Conservation (phyloP, 257 asterid genomes). For the Nicotiana otophora region DNA sequence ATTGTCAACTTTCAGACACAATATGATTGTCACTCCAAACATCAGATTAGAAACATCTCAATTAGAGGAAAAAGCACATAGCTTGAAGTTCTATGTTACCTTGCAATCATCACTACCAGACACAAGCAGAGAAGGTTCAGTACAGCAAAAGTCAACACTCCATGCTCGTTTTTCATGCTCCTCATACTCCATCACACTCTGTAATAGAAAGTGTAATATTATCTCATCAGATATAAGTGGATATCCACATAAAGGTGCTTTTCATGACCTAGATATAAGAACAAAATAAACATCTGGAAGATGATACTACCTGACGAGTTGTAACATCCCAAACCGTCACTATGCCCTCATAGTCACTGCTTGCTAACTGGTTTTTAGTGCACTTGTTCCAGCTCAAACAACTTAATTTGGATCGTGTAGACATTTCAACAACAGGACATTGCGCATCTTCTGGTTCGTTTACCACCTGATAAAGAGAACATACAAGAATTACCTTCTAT, state of each 20-base stretch:
- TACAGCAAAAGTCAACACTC: constrained; percentile 83
- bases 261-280: constrained; percentile 2
- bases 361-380: constrained; percentile 64
- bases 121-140: constrained; percentile 85
- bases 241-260: constrained; percentile 9
- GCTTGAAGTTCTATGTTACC: constrained; percentile 31
- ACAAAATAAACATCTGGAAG: constrained; percentile 3
- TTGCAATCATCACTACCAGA: constrained; percentile 94
- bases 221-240: neutral
- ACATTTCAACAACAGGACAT: constrained; percentile 77
- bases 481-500: constrained; percentile 7
- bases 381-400: constrained; percentile 91
- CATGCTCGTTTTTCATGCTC: constrained; percentile 96
- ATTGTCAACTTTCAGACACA: neutral
- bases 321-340: constrained; percentile 91
- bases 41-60: neutral
- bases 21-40: neutral
- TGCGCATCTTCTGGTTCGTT: constrained; percentile 66
- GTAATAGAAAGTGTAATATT: constrained; percentile 5
- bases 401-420: constrained; percentile 76
- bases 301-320: constrained; percentile 63
- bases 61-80: neutral
- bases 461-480: constrained; percentile 52
- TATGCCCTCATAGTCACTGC: constrained; percentile 91
- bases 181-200: constrained; percentile 93